phyloP scores from a whole-genome alignment of 2,329 filamentous ascomycete species.

The Cordyceps pruinosa region DNA sequence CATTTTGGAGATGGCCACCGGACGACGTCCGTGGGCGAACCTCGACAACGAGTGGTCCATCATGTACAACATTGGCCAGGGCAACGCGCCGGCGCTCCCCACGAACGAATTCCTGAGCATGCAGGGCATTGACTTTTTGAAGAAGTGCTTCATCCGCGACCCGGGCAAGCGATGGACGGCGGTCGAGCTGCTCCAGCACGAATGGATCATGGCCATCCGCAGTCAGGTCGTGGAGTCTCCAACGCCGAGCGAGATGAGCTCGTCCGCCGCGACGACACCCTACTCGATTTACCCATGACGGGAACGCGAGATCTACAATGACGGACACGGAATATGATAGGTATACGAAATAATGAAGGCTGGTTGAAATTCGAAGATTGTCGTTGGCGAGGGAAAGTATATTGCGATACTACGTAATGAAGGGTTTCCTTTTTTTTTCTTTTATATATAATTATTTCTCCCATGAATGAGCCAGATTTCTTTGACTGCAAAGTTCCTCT shows the following conservation, averaged over 20 bases:
- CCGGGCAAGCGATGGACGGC: constrained; percentile 72
- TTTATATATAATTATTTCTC: not conserved
- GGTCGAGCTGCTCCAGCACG: constrained; percentile 84
- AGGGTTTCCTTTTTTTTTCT: too few relatives aligned
- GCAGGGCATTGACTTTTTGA: constrained; percentile 80
- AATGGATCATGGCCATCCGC: constrained; percentile 71
- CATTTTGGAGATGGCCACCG: constrained; percentile 95
- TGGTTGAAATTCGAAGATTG: not conserved
- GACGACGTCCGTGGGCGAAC: constrained; percentile 85
- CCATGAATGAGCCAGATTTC: not conserved
- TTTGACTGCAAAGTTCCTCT: not conserved
- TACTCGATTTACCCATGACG: constrained; percentile 19
- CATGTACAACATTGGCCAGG: constrained; percentile 99
- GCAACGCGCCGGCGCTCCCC: constrained; percentile 84
- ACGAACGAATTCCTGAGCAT: constrained; percentile 75
- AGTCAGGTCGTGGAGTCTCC: constrained; percentile 58
- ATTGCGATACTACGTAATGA: constrained; percentile 2
- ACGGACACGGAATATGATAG: not conserved
- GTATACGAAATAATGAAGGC: not conserved
- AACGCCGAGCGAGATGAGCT: constrained; percentile 52
- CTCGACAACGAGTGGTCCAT: constrained; percentile 99
- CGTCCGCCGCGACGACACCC: constrained; percentile 29
- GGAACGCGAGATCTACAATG: not conserved
- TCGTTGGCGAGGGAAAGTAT: not conserved
- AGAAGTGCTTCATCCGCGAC: constrained; percentile 79